Base-by-base conservation (phyloP, 495 filamentous ascomycete species). In the Tuber calosporum region DNA sequence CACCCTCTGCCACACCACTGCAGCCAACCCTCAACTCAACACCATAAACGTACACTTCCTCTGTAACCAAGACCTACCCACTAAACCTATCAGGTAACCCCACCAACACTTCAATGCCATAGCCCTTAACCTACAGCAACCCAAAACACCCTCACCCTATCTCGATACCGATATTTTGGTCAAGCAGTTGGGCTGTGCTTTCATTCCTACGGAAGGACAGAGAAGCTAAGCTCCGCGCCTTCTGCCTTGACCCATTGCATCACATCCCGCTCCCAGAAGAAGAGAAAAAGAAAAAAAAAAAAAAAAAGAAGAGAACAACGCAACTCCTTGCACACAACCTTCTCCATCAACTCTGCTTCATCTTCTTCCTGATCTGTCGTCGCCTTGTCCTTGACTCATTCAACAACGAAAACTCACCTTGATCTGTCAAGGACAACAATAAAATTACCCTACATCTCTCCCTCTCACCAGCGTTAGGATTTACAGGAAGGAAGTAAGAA, bases 401-500 rank as follows among this genome's bases (percentile, higher is more conserved):
- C 37, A 39, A 42, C 37, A 69, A 42, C 37, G 26, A 39, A 42
- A 69, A 5, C 67, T 39, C 53, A 26, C 53, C 53, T 34, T 62
- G 53, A 62, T 19, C 53, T 62, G 30, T 62, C 53, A 62, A 62
- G n/a, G 53, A 62, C 53, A 62, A 62, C 53, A 62, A 62, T 62
- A 62, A 62, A 62, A 62, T 62, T 62, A 17, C 53, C 26, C 53
- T 30, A 62, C 53, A 30, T 26, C 13, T 34, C 53, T 17, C 26
- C 26, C 1, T 62, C 53, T 62, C 26, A 30, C 4, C 53, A 62
- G 53, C 53, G 34, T 62, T 62, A 62, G 53, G 53, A 19, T 62
- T 62, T 19, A 17, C 48, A 74, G 48, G 45, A 74, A 67, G 58
- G 73, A 15, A 53, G 48, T 30, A 45, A 73, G 53, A 68, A 76